These are phyloP conservation scores for Arthonia radiata DNA, from an alignment of 495 filamentous ascomycete genomes.

Conservation along the genomic window DNA sequence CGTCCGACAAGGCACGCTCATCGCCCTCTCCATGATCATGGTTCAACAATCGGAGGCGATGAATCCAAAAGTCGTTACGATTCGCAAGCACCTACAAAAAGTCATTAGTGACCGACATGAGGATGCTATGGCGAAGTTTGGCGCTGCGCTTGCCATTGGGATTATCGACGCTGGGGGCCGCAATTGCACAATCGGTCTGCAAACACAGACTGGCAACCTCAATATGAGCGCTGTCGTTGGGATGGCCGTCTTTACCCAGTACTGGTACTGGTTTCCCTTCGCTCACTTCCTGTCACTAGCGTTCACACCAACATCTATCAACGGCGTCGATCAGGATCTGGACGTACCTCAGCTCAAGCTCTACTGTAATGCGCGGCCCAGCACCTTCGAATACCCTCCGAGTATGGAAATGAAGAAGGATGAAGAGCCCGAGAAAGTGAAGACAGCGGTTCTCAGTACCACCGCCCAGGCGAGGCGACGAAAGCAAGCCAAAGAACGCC, in stretches of 20 bases:
- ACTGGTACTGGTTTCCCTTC: conserved; percentile 99
- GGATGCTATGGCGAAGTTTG: conserved; percentile 98
- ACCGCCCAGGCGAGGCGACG: conserved; percentile 92
- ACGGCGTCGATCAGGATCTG: conserved; percentile 77
- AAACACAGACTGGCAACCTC: conserved; percentile 91
- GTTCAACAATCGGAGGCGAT: conserved; percentile 91
- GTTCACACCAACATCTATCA: conserved; percentile 84
- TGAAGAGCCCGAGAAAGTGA: conserved; percentile 80
- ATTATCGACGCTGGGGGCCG: conserved; percentile 97
- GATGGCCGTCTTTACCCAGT: conserved; percentile 95
- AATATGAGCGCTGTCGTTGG: conserved; percentile 96
- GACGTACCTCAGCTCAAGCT: conserved; percentile 93
- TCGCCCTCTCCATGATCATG: conserved; percentile 88
- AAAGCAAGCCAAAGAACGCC: conserved; percentile 47
- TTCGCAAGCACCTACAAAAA: conserved; percentile 70
- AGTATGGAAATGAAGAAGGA: conserved; percentile 85
- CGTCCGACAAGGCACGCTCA: conserved; percentile 90
- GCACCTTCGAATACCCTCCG: conserved; percentile 92
- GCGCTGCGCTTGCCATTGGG: conserved; percentile 75
- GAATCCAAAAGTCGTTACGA: conserved; percentile 67
- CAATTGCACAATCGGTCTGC: conserved; percentile 92
- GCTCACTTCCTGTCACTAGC: conserved; percentile 90
- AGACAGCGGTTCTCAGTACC: conserved; percentile 87
- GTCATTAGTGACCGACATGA: conserved; percentile 88
- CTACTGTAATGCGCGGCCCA: conserved; percentile 79